These are phyloP conservation scores for Hippophae tibetana DNA, from an alignment of 306 rosid genomes.

Conservation along the genomic window DNA sequence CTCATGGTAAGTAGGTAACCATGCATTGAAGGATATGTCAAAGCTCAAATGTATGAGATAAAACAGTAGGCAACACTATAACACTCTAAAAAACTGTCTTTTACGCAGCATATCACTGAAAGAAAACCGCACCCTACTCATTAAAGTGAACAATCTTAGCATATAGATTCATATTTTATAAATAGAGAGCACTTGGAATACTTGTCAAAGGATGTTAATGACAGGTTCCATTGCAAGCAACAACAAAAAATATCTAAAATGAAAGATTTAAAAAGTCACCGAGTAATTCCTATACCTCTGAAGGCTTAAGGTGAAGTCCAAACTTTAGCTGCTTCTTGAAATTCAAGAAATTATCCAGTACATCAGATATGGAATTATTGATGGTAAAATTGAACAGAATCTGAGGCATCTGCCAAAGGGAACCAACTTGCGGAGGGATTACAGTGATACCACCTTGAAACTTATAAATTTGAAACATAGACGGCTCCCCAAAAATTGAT, in stretches of 20 bases:
- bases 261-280: constrained; percentile 13
- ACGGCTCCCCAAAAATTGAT: constrained; percentile 58
- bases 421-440: constrained; percentile 52
- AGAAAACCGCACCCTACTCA: too few relatives aligned
- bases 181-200: background rate
- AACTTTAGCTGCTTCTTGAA: constrained; percentile 54
- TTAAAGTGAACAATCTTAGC: background rate
- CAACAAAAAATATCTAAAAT: constrained; percentile 10
- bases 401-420: constrained; percentile 62
- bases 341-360: constrained; percentile 46
- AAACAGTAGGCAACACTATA: too few relatives aligned
- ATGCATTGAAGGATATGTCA: background rate
- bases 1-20: background rate
- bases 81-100: too few relatives aligned
- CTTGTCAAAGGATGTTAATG: background rate
- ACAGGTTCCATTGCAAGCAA: background rate
- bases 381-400: constrained; percentile 74
- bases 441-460: constrained; percentile 73
- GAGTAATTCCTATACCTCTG: constrained; percentile 51
- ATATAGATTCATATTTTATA: too few relatives aligned
- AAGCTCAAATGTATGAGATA: background rate
- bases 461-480: constrained; percentile 59
- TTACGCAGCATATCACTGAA: too few relatives aligned
- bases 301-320: constrained; percentile 51
- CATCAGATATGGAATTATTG: constrained; percentile 51